A percentile compares a stretch with the other conserved stretches of the same genome.
phyloP scores from a whole-genome alignment of 1,284 basidiomycete species.

The Ustilago bromivora region DNA sequence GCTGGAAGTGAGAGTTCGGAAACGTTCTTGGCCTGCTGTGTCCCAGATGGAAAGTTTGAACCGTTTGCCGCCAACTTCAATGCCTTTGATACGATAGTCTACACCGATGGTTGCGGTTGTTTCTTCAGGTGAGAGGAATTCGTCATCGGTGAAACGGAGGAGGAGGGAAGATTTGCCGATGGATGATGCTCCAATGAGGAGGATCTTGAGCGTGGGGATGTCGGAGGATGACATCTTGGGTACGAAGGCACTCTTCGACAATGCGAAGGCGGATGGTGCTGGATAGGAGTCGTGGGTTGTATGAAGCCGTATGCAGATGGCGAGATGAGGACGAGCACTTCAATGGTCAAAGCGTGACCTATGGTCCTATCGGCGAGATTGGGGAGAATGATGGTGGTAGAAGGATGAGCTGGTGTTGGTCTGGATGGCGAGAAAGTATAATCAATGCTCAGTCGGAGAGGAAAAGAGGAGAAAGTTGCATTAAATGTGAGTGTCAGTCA shows the following conservation, averaged over 20 bases:
- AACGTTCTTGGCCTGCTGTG: slow-evolving; percentile 68
- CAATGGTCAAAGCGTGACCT: no score
- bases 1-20: slow-evolving; percentile 86
- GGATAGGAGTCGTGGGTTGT: not conserved
- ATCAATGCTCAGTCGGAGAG: not conserved
- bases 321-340: not conserved
- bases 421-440: not conserved
- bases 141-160: slow-evolving; percentile 93
- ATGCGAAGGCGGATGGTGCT: not conserved
- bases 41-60: slow-evolving; percentile 75
- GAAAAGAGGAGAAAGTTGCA: not conserved
- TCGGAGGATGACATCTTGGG: slow-evolving; percentile 42
- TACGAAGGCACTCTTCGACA: not conserved
- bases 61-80: slow-evolving; percentile 72
- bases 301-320: not conserved
- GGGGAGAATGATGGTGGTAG: slow-evolving; percentile 1
- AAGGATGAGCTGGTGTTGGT: not conserved
- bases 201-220: slow-evolving; percentile 71
- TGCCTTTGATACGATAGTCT: slow-evolving; percentile 73
- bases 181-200: slow-evolving; percentile 82
- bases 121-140: slow-evolving; percentile 94
- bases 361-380: no score
- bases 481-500: slow-evolving; percentile 11
- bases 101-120: slow-evolving; percentile 87
- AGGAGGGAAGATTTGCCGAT: slow-evolving; percentile 88